phyloP scores from a whole-genome alignment of 108 stramenopile species.

The Cyclotella cryptica region DNA sequence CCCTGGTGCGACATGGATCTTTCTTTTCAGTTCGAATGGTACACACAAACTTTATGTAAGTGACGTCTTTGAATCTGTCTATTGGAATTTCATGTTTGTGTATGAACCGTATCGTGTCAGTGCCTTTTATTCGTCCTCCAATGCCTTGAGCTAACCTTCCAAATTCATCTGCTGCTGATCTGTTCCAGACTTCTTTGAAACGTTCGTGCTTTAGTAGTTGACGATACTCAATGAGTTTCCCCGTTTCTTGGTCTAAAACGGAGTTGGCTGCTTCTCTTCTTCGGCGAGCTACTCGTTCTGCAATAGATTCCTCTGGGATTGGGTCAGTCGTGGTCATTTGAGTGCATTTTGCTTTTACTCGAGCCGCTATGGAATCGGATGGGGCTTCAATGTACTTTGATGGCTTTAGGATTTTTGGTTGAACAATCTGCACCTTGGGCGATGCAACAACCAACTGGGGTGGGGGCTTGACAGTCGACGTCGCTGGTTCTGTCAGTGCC shows the following conservation, averaged over 20 bases:
- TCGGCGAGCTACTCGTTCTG: slow-evolving; percentile 1
- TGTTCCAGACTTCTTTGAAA: slow-evolving; percentile 15
- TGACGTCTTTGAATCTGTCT: slow-evolving; percentile 38
- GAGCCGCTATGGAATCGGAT: slow-evolving; percentile 13
- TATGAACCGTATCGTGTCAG: slow-evolving; percentile 33
- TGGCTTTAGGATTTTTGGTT: not conserved
- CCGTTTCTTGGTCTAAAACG: slow-evolving; percentile 35
- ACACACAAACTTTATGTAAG: slow-evolving; percentile 26
- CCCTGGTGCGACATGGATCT: slow-evolving; percentile 1
- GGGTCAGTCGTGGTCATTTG: no score
- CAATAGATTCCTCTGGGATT: slow-evolving; percentile 7
- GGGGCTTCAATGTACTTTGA: slow-evolving; percentile 11
- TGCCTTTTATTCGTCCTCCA: slow-evolving; percentile 12
- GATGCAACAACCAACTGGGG: slow-evolving; percentile 26
- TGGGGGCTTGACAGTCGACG: not conserved
- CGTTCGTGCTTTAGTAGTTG: slow-evolving; percentile 1
- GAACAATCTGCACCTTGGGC: slow-evolving; percentile 12
- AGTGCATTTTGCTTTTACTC: not conserved
- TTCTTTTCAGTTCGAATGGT: slow-evolving; percentile 5
- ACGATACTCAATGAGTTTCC: slow-evolving; percentile 24
- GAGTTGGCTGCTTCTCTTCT: slow-evolving; percentile 1
- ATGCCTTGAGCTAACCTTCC: slow-evolving; percentile 24
- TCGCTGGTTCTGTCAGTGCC: not conserved
- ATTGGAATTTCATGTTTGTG: slow-evolving; percentile 33
- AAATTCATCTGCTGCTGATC: slow-evolving; percentile 28